Base-by-base conservation (phyloP, 257 asterid species). In the Leptodermis oblonga region DNA sequence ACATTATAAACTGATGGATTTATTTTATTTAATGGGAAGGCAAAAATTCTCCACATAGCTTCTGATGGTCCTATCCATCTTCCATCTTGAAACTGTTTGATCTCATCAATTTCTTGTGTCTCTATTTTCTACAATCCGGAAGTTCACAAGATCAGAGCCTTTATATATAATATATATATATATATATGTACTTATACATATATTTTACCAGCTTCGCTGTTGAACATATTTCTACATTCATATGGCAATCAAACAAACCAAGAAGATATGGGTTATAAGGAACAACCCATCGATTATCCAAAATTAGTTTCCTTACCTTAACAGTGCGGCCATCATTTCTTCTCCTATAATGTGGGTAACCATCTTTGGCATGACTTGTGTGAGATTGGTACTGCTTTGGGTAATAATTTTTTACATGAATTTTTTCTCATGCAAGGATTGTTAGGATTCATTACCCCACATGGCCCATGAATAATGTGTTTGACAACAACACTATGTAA, bases 401-500 rank as follows among this genome's bases (percentile, higher is more conserved):
- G 20, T 70, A 70, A 1, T 42, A 22, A 22, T n/a, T 41, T 70
- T 25, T 31, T 71, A 30, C 49, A 59, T 0, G 0, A 0, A 4
- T 30, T 26, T 0, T 51, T 51, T 22, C 18, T 18, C 56, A 17
- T 51, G 23, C 56, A 10, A 51, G 25, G 25, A 22, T 51, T 20
- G 2, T 25, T 0, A 36, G 25, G 30, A 14, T 70, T 56, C 15
- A 70, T 6, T 0, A 6, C 5, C 5, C 74, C 67, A 70, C 67
- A 70, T 1, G 67, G 67, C 0, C 55, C 74, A 42, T 55, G 60
- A 1, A 70, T 59, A 60, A 70, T 59, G 10, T 60, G 74, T n/a
- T 42, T 54, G 1, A 49, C 5, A 0, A 68, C 37, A n/a, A 68
- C 23, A 13, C 5, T 1, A 8, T 65, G 12, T 12, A 64, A 5